A percentile compares a stretch with the other conserved stretches of the same genome.
These are phyloP conservation scores for Talaromyces sp. DNA, from an alignment of 2,329 filamentous ascomycete genomes.

Conservation along the genomic window DNA sequence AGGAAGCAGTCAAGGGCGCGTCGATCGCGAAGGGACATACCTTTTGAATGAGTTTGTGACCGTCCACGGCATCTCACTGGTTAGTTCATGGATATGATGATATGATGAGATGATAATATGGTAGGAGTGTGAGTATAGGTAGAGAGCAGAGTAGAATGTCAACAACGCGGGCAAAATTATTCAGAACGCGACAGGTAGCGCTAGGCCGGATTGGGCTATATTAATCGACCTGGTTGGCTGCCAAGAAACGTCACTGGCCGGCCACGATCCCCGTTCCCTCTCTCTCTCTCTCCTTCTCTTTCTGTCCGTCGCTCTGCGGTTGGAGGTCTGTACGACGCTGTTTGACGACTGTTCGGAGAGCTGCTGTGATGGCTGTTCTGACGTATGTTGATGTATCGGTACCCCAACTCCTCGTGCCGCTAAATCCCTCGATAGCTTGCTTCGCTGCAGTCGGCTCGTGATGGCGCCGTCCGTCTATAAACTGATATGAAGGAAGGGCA, in stretches of 20 bases:
- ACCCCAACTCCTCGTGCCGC: conserved; percentile 8
- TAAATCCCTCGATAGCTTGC: conserved; percentile 3
- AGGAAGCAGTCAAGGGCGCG: not conserved
- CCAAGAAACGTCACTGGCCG: conserved; percentile 9
- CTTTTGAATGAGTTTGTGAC: conserved; percentile 52
- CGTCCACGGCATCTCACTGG: conserved; percentile 48
- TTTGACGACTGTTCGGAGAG: not conserved
- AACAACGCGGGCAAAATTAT: conserved; percentile 14
- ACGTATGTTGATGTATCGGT: not conserved
- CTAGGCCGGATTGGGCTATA: conserved; percentile 26
- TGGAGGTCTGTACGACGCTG: not conserved
- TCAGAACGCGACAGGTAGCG: conserved; percentile 24
- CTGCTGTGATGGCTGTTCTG: not conserved
- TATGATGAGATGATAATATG: not conserved
- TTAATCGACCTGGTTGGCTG: conserved; percentile 1
- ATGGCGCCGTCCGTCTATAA: not conserved
- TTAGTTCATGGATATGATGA: conserved; percentile 4
- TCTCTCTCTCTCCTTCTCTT: not conserved
- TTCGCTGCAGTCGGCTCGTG: conserved; percentile 6
- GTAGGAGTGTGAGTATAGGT: not conserved
- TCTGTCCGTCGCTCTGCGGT: not conserved
- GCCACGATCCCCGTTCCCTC: conserved; percentile 5
- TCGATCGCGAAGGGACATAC: conserved; percentile 27
- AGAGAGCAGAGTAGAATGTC: not conserved
- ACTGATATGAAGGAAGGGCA: not conserved